A percentile compares a stretch with the other conserved stretches of the same genome.
Conservation (phyloP, 1,139 yeast genomes). For the Geotrichum klebahnii region DNA sequence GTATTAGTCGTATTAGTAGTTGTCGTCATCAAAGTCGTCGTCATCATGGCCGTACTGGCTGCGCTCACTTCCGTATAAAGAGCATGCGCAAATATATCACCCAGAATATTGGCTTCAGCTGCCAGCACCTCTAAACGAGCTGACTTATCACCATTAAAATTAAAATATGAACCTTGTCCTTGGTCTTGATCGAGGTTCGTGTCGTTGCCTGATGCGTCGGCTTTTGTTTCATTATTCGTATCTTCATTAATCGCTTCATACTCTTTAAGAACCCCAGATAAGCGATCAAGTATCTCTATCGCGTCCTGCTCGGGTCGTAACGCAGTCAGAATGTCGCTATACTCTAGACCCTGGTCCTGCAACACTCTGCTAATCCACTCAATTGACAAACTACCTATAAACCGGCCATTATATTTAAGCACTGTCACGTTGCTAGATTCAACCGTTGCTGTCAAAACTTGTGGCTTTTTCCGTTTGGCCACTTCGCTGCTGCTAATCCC, state of each 20-base stretch:
- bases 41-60: not conserved
- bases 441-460: not conserved
- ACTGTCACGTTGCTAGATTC: not conserved
- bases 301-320: conserved; percentile 4
- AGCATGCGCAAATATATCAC: conserved; percentile 8
- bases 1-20: too few relatives aligned
- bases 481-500: not conserved
- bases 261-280: conserved; percentile 6
- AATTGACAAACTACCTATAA: conserved; percentile 2
- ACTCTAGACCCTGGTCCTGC: conserved; percentile 4
- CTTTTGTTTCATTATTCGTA: not conserved
- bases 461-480: too few relatives aligned
- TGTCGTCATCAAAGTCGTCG: not conserved
- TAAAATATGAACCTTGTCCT: too few relatives aligned
- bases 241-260: conserved; percentile 2
- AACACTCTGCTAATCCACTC: conserved; percentile 5
- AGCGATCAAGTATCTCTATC: conserved; percentile 3
- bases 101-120: not conserved
- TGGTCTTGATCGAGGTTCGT: too few relatives aligned
- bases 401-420: conserved; percentile 4
- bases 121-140: not conserved
- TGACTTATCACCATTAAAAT: not conserved
- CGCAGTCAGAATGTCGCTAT: conserved; percentile 1
- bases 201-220: too few relatives aligned
- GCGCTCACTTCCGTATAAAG: not conserved